Conservation (phyloP, 2,329 filamentous ascomycete genomes). For the Fusarium circinatum region DNA sequence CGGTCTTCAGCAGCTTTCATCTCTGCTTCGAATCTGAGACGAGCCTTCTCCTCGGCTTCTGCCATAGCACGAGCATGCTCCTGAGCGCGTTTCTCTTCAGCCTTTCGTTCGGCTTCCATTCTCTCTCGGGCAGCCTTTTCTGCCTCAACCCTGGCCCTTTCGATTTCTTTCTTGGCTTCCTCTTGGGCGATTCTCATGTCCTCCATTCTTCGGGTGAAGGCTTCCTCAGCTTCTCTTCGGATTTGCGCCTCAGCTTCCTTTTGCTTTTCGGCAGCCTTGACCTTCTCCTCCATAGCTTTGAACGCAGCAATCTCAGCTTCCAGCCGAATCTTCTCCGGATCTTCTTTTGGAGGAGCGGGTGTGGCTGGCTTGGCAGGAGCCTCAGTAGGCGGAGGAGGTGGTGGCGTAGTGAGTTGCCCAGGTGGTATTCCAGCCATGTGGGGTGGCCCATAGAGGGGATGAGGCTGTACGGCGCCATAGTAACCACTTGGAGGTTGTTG, state of each 20-base stretch:
- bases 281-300: slow-evolving; percentile 57
- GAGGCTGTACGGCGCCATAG: slow-evolving; percentile 45
- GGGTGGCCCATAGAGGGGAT: slow-evolving; percentile 41
- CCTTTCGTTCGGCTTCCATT: slow-evolving; percentile 52
- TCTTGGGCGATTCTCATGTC: slow-evolving; percentile 41
- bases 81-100: slow-evolving; percentile 47
- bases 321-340: slow-evolving; percentile 70
- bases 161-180: slow-evolving; percentile 52
- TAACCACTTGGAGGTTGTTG: slow-evolving; percentile 48
- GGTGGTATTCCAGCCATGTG: slow-evolving; percentile 55
- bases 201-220: slow-evolving; percentile 46
- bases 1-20: slow-evolving; percentile 56
- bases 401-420: slow-evolving; percentile 39
- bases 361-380: slow-evolving; percentile 54
- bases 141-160: slow-evolving; percentile 45
- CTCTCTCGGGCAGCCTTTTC: slow-evolving; percentile 58
- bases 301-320: slow-evolving; percentile 67
- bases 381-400: slow-evolving; percentile 52
- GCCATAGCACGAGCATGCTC: slow-evolving; percentile 59
- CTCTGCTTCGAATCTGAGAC: slow-evolving; percentile 58
- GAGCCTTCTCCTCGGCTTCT: slow-evolving; percentile 57
- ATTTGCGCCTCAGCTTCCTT: slow-evolving; percentile 57
- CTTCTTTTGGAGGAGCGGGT: slow-evolving; percentile 53
- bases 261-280: slow-evolving; percentile 58
- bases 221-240: slow-evolving; percentile 58